phyloP scores from a whole-genome alignment of 345 rosid genomes.

The Cardamine occulta region DNA sequence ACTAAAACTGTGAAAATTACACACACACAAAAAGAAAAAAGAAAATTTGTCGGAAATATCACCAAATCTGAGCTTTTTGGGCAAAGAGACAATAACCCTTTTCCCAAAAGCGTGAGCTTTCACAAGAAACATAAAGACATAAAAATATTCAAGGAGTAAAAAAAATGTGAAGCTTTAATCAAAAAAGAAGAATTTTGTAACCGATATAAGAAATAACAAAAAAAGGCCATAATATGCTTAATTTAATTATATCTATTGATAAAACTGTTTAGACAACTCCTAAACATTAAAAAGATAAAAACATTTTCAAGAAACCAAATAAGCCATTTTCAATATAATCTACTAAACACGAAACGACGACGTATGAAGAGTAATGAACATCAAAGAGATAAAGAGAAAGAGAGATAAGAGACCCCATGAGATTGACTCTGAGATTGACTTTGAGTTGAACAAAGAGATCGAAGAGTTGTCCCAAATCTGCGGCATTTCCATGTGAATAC shows the following conservation, averaged over 20 bases:
- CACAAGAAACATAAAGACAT: constrained; percentile 29
- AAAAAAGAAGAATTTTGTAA: background rate
- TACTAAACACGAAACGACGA: constrained; percentile 1
- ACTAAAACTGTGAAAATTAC: constrained; percentile 2
- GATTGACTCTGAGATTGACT: constrained; percentile 94
- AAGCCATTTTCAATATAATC: background rate
- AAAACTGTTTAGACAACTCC: background rate
- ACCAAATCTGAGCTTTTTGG: constrained; percentile 45
- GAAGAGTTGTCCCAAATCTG: constrained; percentile 98
- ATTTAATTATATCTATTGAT: background rate
- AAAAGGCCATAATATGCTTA: background rate
- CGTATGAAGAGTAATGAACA: constrained; percentile 8
- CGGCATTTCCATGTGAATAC: constrained; percentile 98
- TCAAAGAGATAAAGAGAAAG: constrained; percentile 5
- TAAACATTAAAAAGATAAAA: background rate
- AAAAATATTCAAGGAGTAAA: background rate
- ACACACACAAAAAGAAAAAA: constrained; percentile 5
- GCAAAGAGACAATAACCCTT: constrained; percentile 42
- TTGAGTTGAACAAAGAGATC: constrained; percentile 98
- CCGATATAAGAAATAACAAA: background rate
- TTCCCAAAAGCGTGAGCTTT: constrained; percentile 45
- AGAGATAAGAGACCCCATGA: constrained; percentile 75
- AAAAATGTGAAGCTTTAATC: constrained; percentile 23
- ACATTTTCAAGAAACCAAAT: constrained; percentile 7
- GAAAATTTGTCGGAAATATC: constrained; percentile 41